phyloP scores from a whole-genome alignment of 176 grass and related monocot genomes.

The Cenchrus americanus region DNA sequence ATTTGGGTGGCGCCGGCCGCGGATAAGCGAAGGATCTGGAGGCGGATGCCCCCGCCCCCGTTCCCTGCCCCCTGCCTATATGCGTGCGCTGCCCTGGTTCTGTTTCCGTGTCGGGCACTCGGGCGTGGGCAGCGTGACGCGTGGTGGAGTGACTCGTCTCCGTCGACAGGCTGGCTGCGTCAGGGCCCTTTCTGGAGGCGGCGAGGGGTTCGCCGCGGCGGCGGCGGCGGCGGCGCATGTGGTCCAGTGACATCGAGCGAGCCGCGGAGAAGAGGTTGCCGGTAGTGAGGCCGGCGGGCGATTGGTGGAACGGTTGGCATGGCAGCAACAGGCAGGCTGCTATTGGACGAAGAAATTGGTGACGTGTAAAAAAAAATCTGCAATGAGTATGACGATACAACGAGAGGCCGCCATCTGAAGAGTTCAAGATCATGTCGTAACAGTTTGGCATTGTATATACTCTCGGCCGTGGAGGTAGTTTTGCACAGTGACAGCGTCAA shows the following conservation, averaged over 20 bases:
- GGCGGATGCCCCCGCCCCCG: neutral
- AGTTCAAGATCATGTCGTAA: too few species aligned
- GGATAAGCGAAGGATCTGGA: constrained; percentile 31
- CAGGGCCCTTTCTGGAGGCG: neutral
- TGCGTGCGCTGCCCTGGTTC: constrained; percentile 1
- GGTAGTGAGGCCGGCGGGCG: neutral
- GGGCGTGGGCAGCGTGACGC: constrained; percentile 4
- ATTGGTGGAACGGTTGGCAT: neutral
- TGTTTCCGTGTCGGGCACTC: neutral
- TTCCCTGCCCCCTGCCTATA: neutral
- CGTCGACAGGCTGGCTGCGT: neutral
- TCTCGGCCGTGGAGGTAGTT: neutral
- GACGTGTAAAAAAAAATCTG: neutral
- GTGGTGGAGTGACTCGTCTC: constrained; percentile 36
- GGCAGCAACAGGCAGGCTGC: neutral
- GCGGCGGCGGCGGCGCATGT: neutral
- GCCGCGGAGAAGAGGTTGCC: neutral
- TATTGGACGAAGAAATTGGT: neutral
- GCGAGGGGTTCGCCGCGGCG: neutral
- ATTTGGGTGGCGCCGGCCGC: constrained; percentile 15
- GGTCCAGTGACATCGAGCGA: neutral
- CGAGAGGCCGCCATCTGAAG: too few species aligned
- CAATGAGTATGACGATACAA: too few species aligned
- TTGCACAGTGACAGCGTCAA: neutral
- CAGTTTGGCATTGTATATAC: too few species aligned